Conservation (phyloP, 164 flowering plant species). For the Dillenia suffruticosa region DNA sequence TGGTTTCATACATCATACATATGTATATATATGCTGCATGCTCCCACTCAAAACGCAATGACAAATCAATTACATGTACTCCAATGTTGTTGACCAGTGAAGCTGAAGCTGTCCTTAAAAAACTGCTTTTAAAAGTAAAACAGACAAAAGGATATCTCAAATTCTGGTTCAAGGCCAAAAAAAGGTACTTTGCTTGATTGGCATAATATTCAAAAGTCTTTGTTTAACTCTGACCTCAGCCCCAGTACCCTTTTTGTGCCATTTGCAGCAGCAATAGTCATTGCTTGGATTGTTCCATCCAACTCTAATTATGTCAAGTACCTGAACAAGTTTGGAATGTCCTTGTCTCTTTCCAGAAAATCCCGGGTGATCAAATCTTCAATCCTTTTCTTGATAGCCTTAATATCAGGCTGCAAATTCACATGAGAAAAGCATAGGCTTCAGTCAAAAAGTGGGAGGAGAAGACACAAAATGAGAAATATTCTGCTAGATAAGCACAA, state of each 20-base stretch:
- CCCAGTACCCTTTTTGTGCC: slow-evolving; percentile 6
- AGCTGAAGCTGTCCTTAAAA: slow-evolving; percentile 4
- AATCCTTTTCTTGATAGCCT: slow-evolving; percentile 78
- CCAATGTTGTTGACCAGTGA: slow-evolving; percentile 1
- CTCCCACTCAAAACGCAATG: slow-evolving; percentile 9
- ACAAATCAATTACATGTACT: slow-evolving; percentile 13
- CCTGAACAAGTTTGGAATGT: slow-evolving; percentile 67
- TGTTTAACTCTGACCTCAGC: not conserved
- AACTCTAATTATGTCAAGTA: slow-evolving; percentile 63
- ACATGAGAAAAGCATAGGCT: not conserved
- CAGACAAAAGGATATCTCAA: slow-evolving; percentile 3
- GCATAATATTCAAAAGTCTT: not conserved
- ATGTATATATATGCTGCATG: not conserved
- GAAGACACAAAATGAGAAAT: not conserved
- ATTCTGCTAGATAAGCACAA: not conserved
- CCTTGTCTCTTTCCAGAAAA: slow-evolving; percentile 82
- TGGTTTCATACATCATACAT: not conserved
- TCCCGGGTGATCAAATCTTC: slow-evolving; percentile 84
- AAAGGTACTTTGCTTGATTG: not conserved
- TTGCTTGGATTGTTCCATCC: slow-evolving; percentile 3
- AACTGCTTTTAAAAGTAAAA: slow-evolving; percentile 2
- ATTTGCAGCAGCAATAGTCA: slow-evolving; percentile 9
- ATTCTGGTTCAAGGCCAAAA: not conserved
- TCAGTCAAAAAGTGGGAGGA: not conserved
- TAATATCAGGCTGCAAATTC: slow-evolving; percentile 70